A percentile compares a stretch with the other conserved stretches of the same genome.
phyloP scores from a whole-genome alignment of 345 rosid species.

The Boechera retrofracta region DNA sequence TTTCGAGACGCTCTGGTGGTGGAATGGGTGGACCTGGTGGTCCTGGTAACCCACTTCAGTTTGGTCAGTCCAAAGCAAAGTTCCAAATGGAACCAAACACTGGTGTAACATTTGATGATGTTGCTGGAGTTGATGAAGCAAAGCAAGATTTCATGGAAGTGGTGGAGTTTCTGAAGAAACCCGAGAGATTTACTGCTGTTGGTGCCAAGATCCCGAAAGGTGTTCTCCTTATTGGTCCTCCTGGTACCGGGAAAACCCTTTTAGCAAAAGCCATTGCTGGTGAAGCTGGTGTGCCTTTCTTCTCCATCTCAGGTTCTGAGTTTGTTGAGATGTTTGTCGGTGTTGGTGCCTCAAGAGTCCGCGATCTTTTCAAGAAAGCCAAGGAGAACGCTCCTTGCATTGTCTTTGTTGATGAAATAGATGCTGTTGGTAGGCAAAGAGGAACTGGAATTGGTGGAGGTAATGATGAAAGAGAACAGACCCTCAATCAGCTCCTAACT shows the following conservation, averaged over 20 bases:
- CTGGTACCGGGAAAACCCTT: conserved; percentile 99
- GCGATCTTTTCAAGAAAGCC: conserved; percentile 96
- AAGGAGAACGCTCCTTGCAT: conserved; percentile 96
- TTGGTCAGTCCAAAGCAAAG: conserved; percentile 97
- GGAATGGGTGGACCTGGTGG: conserved; percentile 99
- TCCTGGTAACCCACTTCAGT: conserved; percentile 82
- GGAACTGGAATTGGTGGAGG: conserved; percentile 99
- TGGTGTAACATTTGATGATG: conserved; percentile 97
- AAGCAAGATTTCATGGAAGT: conserved; percentile 99
- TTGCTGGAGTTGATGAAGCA: conserved; percentile 99
- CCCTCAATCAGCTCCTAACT: conserved; percentile 93
- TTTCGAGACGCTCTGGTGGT: conserved; percentile 89
- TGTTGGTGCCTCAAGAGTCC: conserved; percentile 96
- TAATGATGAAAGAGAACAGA: conserved; percentile 98
- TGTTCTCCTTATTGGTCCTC: conserved; percentile 97
- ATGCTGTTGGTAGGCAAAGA: conserved; percentile 96
- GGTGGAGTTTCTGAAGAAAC: conserved; percentile 96
- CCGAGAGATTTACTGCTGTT: conserved; percentile 96
- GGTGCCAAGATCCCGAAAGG: conserved; percentile 98
- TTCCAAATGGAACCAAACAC: conserved; percentile 99
- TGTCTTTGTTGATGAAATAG: conserved; percentile 98
- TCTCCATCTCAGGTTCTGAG: conserved; percentile 97
- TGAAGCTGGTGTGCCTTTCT: conserved; percentile 98
- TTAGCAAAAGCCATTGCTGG: conserved; percentile 99
- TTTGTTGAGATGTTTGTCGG: conserved; percentile 99